These are phyloP conservation scores for Penicillium sp. DNA, from an alignment of 2,329 filamentous ascomycete genomes.

Conservation along the genomic window DNA sequence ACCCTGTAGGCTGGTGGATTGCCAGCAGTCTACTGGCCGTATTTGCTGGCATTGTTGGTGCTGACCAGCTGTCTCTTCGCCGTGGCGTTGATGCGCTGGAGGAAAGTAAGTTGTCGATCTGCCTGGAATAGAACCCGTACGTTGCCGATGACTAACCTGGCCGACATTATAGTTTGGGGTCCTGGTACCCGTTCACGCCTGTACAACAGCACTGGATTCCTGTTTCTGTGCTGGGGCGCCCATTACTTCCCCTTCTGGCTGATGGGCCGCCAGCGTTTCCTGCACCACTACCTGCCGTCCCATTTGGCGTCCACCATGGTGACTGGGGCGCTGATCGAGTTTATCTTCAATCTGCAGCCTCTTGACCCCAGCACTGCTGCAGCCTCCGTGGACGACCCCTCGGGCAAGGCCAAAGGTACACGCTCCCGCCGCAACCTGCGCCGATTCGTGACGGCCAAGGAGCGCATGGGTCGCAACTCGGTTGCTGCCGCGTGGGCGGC, in stretches of 20 bases:
- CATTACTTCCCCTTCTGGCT: constrained; percentile 98
- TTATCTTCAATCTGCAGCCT: constrained; percentile 90
- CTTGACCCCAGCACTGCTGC: constrained; percentile 45
- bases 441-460: constrained; percentile 71
- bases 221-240: constrained; percentile 96
- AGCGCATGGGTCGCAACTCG: constrained; percentile 76
- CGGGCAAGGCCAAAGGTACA: constrained; percentile 41
- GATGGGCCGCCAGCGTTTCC: constrained; percentile 96
- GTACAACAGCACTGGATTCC: constrained; percentile 98
- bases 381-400: constrained; percentile 46
- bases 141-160: constrained; percentile 8
- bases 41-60: constrained; percentile 84
- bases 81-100: constrained; percentile 92
- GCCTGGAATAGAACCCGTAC: background rate
- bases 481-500: constrained; percentile 77
- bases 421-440: constrained; percentile 35
- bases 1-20: constrained; percentile 97
- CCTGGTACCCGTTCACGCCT: constrained; percentile 83
- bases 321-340: constrained; percentile 86
- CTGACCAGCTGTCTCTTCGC: constrained; percentile 89
- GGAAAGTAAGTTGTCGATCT: constrained; percentile 65
- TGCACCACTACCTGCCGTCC: constrained; percentile 95
- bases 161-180: constrained; percentile 39
- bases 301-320: constrained; percentile 89
- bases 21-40: constrained; percentile 88